Conservation (phyloP, 1,284 basidiomycete genomes). For the Heterobasidion irregulare region DNA sequence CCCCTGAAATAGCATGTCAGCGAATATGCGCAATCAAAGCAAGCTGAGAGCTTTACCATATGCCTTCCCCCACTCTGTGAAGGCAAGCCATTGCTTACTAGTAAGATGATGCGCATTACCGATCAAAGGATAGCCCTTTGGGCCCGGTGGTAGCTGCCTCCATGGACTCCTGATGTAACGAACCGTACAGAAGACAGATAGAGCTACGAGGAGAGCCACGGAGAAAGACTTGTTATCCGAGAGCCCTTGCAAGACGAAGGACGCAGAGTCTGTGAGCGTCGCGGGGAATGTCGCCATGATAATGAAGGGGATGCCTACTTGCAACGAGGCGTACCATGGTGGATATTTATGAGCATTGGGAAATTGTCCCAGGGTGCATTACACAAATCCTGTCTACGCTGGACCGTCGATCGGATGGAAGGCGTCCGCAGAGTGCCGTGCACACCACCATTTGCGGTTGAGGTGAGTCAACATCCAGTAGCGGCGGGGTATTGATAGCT, state of each 20-base stretch:
- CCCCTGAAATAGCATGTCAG: conserved; percentile 8
- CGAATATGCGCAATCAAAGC: not conserved
- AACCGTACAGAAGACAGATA: not conserved
- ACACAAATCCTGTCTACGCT: too few species aligned
- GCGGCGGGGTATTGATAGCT: too few species aligned
- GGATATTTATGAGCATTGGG: too few species aligned
- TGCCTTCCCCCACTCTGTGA: not conserved
- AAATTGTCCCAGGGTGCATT: too few species aligned
- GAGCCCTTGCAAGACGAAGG: not conserved
- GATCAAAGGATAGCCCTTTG: not conserved
- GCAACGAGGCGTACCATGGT: not conserved
- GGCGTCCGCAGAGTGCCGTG: too few species aligned
- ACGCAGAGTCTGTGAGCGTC: not conserved
- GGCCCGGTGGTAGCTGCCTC: not conserved
- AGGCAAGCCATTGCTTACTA: not conserved
- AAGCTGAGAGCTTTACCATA: not conserved
- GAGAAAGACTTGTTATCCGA: not conserved
- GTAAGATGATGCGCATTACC: not conserved
- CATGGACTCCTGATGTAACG: conserved; percentile 1
- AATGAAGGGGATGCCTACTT: not conserved
- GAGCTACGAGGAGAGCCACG: not conserved
- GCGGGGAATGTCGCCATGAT: not conserved
- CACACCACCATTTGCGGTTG: too few species aligned
- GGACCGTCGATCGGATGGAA: too few species aligned
- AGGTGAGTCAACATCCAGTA: too few species aligned